Evolutionary conservation across 2,329 filamentous ascomycete species (phyloP).

Genomic region (Trichophyton equinum): DNA sequence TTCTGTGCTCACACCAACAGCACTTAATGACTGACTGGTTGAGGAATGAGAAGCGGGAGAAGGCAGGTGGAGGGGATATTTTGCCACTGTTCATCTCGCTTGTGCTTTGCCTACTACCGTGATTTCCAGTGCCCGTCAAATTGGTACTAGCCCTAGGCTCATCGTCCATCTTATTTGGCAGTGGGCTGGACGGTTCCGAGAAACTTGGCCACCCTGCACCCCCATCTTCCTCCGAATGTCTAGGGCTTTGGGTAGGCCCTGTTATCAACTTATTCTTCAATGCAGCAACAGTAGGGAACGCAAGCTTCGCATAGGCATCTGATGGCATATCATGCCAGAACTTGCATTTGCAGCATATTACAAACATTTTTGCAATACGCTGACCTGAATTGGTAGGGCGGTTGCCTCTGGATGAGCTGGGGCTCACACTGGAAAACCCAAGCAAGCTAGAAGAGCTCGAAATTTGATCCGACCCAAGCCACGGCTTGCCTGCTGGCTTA

Average conservation of each 20-base stretch:
- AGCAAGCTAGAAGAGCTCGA: constrained; percentile 5
- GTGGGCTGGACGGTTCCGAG: neutral
- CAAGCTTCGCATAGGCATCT: constrained; percentile 27
- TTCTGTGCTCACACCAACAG: constrained; percentile 60
- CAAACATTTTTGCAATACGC: constrained; percentile 28
- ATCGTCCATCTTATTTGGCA: neutral
- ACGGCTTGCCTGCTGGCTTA: constrained; percentile 1
- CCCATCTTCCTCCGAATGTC: neutral
- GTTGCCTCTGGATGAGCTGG: neutral
- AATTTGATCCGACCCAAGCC: constrained; percentile 1
- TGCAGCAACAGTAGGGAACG: constrained; percentile 15
- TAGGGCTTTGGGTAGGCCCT: neutral
- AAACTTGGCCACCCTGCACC: neutral
- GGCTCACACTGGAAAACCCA: neutral
- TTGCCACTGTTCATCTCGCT: neutral
- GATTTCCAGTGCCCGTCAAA: neutral
- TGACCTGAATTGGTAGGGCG: constrained; percentile 3
- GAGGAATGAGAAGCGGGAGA: neutral
- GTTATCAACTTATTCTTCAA: neutral
- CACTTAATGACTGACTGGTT: constrained; percentile 34
- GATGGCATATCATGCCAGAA: constrained; percentile 34
- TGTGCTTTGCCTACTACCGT: neutral
- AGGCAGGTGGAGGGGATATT: neutral
- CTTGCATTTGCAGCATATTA: constrained; percentile 33
- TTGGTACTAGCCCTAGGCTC: neutral